These are phyloP conservation scores for Phaseolus coccineus DNA, from an alignment of 331 rosid species.

Conservation along the genomic window DNA sequence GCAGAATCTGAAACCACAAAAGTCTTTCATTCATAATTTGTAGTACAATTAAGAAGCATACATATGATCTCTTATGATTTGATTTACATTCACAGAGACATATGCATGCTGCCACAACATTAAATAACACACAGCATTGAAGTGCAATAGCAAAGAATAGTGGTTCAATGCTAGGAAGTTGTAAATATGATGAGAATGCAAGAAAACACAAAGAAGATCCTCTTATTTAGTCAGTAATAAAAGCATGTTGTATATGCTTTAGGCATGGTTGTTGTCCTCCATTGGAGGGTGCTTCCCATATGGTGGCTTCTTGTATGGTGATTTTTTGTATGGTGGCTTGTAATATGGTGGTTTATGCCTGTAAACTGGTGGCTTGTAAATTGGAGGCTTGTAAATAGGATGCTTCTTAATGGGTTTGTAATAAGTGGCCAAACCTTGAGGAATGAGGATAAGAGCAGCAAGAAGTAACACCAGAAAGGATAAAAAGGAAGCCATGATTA, in stretches of 20 bases:
- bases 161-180: not conserved
- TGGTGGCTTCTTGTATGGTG: slow-evolving; percentile 12
- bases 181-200: not conserved
- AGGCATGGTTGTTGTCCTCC: slow-evolving; percentile 12
- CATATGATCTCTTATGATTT: not conserved
- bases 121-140: not conserved
- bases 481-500: slow-evolving; percentile 22
- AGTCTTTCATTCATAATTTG: not conserved
- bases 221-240: not conserved
- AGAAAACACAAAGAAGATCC: not conserved
- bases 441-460: slow-evolving; percentile 34
- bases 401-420: not conserved
- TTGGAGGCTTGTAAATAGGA: not conserved
- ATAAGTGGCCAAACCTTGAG: slow-evolving; percentile 32
- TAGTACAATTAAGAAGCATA: not conserved
- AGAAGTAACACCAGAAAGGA: slow-evolving; percentile 34
- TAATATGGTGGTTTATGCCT: not conserved
- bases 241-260: not conserved
- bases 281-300: slow-evolving; percentile 29
- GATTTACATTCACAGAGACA: not conserved
- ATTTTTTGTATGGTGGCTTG: not conserved
- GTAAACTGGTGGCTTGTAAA: not conserved
- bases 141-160: not conserved
- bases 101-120: not conserved
- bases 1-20: not conserved